Evolutionary conservation across 805 yeast genomes (phyloP).

Genomic region (Lachancea kluyveri): DNA sequence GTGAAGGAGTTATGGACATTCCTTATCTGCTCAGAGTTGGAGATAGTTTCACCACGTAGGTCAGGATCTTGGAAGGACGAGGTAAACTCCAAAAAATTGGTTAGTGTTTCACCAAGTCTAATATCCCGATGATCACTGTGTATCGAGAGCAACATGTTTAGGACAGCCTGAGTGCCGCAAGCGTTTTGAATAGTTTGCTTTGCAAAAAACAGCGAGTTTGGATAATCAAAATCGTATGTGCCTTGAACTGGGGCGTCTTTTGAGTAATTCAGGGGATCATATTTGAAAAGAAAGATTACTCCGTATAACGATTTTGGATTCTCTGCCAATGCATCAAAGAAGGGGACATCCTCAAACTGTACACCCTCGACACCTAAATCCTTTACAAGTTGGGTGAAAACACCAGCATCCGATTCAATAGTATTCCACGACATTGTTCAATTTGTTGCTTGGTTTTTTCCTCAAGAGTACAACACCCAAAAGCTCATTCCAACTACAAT

Average conservation of each 20-base stretch:
- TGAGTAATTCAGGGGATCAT: slow-evolving; percentile 29
- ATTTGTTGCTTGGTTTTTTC: too few species aligned
- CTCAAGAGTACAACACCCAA: too few species aligned
- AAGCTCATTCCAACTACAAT: too few species aligned
- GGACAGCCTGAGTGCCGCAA: slow-evolving; percentile 69
- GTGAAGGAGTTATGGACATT: slow-evolving; percentile 56
- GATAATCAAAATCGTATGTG: slow-evolving; percentile 31
- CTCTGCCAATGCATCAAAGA: slow-evolving; percentile 44
- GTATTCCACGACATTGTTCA: slow-evolving; percentile 44
- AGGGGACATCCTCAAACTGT: slow-evolving; percentile 44
- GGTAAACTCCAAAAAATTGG: slow-evolving; percentile 44
- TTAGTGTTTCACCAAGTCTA: slow-evolving; percentile 43
- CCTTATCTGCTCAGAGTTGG: slow-evolving; percentile 52
- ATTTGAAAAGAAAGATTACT: slow-evolving; percentile 57
- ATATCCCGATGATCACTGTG: slow-evolving; percentile 33
- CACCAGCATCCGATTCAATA: slow-evolving; percentile 61
- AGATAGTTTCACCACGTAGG: slow-evolving; percentile 54
- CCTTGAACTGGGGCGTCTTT: slow-evolving; percentile 41
- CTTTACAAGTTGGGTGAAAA: slow-evolving; percentile 58
- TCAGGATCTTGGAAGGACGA: slow-evolving; percentile 44
- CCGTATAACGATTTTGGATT: slow-evolving; percentile 43
- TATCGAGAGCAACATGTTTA: slow-evolving; percentile 41
- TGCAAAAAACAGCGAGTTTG: slow-evolving; percentile 48
- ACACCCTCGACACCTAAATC: slow-evolving; percentile 45
- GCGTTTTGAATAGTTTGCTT: slow-evolving; percentile 61